These are phyloP conservation scores for Euphrasia confusa DNA, from an alignment of 257 asterid species.

Conservation along the genomic window DNA sequence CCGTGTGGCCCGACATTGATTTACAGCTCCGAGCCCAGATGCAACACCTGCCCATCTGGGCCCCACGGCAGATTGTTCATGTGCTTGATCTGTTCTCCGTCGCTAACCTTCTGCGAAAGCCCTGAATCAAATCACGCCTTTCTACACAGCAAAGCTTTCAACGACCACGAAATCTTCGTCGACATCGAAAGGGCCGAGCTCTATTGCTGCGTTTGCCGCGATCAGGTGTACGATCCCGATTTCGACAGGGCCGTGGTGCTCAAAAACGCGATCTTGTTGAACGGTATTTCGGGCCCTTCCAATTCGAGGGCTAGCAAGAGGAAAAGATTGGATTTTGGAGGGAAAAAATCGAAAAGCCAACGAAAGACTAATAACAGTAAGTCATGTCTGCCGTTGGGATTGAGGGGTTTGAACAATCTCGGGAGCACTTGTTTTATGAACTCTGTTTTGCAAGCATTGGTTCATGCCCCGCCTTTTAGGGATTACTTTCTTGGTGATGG, in stretches of 20 bases:
- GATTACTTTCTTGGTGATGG: constrained; percentile 58
- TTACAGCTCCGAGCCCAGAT: constrained; percentile 46
- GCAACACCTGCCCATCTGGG: constrained; percentile 49
- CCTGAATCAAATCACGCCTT: constrained; percentile 49
- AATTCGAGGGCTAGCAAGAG: constrained; percentile 55
- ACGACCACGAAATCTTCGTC: constrained; percentile 52
- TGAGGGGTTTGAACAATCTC: constrained; percentile 74
- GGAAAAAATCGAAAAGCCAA: constrained; percentile 42
- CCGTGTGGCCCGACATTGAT: constrained; percentile 53
- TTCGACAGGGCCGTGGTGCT: constrained; percentile 45
- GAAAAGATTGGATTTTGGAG: constrained; percentile 61
- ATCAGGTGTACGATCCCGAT: constrained; percentile 68
- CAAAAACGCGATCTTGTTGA: constrained; percentile 33
- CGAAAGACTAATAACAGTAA: constrained; percentile 37
- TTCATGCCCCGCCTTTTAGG: constrained; percentile 70
- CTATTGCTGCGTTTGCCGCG: constrained; percentile 54
- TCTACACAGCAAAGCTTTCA: constrained; percentile 43
- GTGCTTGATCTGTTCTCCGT: constrained; percentile 74
- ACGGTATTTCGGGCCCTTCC: constrained; percentile 32
- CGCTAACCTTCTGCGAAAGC: constrained; percentile 36
- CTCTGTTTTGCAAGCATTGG: constrained; percentile 71
- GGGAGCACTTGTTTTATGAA: constrained; percentile 77
- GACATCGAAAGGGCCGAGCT: constrained; percentile 68
- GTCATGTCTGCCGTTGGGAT: constrained; percentile 59
- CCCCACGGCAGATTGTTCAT: constrained; percentile 42